Base-by-base conservation (phyloP, 176 grass and related monocot genomes). In the Hyparrhenia diplandra region DNA sequence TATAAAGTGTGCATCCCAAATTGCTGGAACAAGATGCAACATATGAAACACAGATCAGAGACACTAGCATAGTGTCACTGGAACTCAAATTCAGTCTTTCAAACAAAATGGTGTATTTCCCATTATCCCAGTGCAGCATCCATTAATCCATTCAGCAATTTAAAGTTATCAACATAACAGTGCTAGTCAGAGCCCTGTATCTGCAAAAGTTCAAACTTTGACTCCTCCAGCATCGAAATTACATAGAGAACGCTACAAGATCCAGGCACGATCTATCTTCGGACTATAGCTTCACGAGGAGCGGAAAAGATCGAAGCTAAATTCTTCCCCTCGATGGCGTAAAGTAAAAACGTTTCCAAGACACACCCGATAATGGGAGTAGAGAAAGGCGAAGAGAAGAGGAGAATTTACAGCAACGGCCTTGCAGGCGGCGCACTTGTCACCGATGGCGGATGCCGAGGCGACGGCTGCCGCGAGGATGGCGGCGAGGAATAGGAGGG, bases 381-480 rank as follows among this genome's bases (percentile, higher is more conserved):
- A 24, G 36, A 29, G 32, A 28, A 18, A 70, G 13, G 47, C 46
- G 51, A 18, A 21, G 54, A n/a, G 18, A 1, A 32, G 29, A 36
- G 41, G 47, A 76, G 47, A 76, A 31, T 70, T 58, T 47, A 98
- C 92, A 74, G 95, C 95, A 71, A 98, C 90, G 41, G 92, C 95
- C 46, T 87, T 90, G 90, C 95, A 98, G 67, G 95, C 95, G 30
- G 83, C 90, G 78, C 92, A 98, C 73, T 91, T 94, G 83, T 98
- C 90, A 12, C 87, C 92, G 58, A 98, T 92, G 59, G 86, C 84
- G 17, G 83, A 87, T 72, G 80, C 60, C 13, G 60, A 87, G 51
- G 61, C 37, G 28, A 41, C 3, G 18, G 75, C 63, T 41, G 75
- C 74, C 0, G 83, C 20, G 10, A 71, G 71, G 12, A 88, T 3